Evolutionary conservation across 2,329 filamentous ascomycete genomes (phyloP).

Genomic region (Fusarium cicatricum): DNA sequence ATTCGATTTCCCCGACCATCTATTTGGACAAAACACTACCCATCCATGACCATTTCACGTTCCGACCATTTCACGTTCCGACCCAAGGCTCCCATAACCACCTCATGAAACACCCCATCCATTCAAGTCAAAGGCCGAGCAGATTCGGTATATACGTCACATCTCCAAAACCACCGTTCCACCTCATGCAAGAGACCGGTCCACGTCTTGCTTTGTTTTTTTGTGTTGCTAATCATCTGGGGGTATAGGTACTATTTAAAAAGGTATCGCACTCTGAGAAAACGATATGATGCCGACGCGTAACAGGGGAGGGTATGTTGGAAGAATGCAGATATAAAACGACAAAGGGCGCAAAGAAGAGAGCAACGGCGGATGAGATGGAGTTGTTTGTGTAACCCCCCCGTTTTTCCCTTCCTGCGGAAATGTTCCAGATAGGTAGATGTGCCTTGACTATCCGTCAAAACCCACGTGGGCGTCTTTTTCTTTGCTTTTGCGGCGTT

Average conservation of each 20-base stretch:
- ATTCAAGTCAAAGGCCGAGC: not conserved
- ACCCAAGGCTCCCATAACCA: not conserved
- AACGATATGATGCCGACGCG: slow-evolving; percentile 71
- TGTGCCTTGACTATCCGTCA: slow-evolving; percentile 7
- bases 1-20: not conserved
- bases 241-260: slow-evolving; percentile 72
- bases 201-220: slow-evolving; percentile 20
- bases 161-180: slow-evolving; percentile 14
- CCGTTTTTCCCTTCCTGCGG: not conserved
- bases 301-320: slow-evolving; percentile 30
- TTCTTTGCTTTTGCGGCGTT: slow-evolving; percentile 24
- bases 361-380: too few relatives aligned
- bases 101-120: not conserved
- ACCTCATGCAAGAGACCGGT: not conserved
- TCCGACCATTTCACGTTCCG: slow-evolving; percentile 1
- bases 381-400: not conserved
- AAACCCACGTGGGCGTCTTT: slow-evolving; percentile 11
- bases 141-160: not conserved
- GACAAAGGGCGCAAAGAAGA: not conserved
- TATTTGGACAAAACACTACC: slow-evolving; percentile 5
- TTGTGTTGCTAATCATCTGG: slow-evolving; percentile 36
- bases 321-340: slow-evolving; percentile 6
- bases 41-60: not conserved
- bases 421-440: slow-evolving; percentile 28
- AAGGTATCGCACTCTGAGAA: slow-evolving; percentile 83